Evolutionary conservation across 352 stramenopile species (phyloP).

Genomic region (Hyaloperonospora arabidopsidis): DNA sequence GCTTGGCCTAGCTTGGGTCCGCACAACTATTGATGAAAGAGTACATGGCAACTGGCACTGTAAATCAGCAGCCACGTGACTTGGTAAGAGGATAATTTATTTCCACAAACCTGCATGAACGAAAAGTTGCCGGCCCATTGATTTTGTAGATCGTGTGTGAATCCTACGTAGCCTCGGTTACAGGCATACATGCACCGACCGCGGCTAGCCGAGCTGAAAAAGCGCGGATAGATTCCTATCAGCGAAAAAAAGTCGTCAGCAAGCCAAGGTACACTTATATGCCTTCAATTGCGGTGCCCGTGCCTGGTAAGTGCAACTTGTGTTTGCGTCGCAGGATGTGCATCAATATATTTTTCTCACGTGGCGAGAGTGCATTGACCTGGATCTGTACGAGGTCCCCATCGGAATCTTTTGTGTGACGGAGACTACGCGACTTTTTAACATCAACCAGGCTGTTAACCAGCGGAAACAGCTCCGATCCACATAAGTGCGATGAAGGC

Average conservation of each 20-base stretch:
- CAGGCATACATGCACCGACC: conserved; percentile 57
- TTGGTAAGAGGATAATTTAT: neutral
- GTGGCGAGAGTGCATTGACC: conserved; percentile 28
- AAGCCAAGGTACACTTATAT: neutral
- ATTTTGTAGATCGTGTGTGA: conserved; percentile 68
- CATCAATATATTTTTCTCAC: conserved; percentile 49
- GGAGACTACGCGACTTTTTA: conserved; percentile 29
- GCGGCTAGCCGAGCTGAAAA: conserved; percentile 40
- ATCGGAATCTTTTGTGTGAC: conserved; percentile 21
- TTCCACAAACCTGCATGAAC: conserved; percentile 51
- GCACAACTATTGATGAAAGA: conserved; percentile 33
- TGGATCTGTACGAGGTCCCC: conserved; percentile 33
- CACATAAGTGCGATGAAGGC: conserved; percentile 37
- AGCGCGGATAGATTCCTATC: conserved; percentile 61
- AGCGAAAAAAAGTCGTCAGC: conserved; percentile 6
- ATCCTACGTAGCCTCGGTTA: conserved; percentile 49
- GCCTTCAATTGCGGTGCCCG: neutral
- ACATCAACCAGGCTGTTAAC: conserved; percentile 32
- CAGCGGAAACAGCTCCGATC: conserved; percentile 38
- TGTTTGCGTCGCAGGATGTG: conserved; percentile 73
- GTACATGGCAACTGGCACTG: neutral
- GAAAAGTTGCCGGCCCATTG: conserved; percentile 57
- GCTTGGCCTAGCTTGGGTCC: conserved; percentile 38
- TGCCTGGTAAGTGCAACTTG: conserved; percentile 56
- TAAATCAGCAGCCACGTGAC: neutral